Evolutionary conservation across 495 filamentous ascomycete species (phyloP).

Genomic region (Podospora pseudocomata): DNA sequence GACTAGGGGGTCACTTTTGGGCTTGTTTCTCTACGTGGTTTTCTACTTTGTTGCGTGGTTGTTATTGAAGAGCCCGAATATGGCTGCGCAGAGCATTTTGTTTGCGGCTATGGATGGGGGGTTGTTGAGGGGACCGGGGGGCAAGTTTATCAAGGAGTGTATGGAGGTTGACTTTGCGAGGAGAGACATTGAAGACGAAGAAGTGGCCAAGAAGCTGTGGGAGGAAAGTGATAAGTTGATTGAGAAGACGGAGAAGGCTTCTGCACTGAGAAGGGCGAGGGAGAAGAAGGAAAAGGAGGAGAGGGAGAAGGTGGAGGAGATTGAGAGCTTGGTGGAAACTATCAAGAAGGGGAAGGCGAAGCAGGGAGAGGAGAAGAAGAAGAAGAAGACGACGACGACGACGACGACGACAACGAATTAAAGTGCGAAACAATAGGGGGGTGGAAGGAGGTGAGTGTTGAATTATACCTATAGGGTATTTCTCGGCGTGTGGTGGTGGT

Average conservation of each 20-base stretch:
- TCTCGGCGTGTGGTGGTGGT: neutral
- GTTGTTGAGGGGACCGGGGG: slow-evolving; percentile 59
- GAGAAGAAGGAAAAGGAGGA: slow-evolving; percentile 48
- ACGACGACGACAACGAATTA: slow-evolving; percentile 19
- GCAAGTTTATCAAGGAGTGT: slow-evolving; percentile 84
- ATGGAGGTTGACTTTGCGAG: slow-evolving; percentile 65
- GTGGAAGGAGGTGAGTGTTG: neutral
- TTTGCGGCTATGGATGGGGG: slow-evolving; percentile 77
- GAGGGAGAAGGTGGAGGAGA: slow-evolving; percentile 42
- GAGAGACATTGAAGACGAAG: slow-evolving; percentile 74
- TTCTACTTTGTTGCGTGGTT: slow-evolving; percentile 82
- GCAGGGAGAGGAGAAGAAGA: slow-evolving; percentile 21
- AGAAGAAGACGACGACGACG: slow-evolving; percentile 23
- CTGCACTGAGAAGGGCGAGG: slow-evolving; percentile 69
- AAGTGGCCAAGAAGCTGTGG: slow-evolving; percentile 79
- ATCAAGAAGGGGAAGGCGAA: slow-evolving; percentile 43
- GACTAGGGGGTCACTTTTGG: slow-evolving; percentile 77
- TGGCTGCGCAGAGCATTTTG: slow-evolving; percentile 83
- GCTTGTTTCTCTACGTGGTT: slow-evolving; percentile 71
- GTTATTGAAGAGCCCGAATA: slow-evolving; percentile 73
- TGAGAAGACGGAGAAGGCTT: slow-evolving; percentile 75
- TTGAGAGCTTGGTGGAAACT: slow-evolving; percentile 40
- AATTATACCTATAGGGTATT: neutral
- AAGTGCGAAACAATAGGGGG: slow-evolving; percentile 6
- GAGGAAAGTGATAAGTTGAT: slow-evolving; percentile 81